Evolutionary conservation across 345 rosid species (phyloP), one percentile per base, ranked within the genome.

Genomic region (Iberis pinnata): DNA sequence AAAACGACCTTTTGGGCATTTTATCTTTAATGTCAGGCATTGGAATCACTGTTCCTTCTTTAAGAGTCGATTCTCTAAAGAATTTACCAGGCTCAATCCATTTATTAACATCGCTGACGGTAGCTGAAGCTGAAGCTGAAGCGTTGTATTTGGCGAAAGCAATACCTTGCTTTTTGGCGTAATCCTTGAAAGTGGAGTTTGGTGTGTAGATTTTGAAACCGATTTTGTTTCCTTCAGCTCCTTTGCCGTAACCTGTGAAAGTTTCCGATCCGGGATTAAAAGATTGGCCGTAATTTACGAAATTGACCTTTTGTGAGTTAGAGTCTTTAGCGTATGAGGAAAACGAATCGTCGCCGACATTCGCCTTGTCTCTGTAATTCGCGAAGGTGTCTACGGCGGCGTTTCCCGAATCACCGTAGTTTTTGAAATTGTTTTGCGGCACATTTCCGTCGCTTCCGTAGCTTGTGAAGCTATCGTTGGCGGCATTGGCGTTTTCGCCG

Each of bases 41-140:
- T 7, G 83, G 84, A 77, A 88, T 75, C 42, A 74, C 68, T 0
- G 68, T 73, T 10, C 96, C 94, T 60, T 65, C 65, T 59, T 76
- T 82, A 10, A 88, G 62, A 61, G 60, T 43, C 0, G 73, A 43
- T 56, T 88, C 89, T 0, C 94, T 62, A 27, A 88, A 88, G 72
- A 88, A 87, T 56, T 87, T 87, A n/a, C 96, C 96, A 43, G 89
- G 87, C 46, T 87, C 96, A 0, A 81, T 69, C 96, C 96, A 83
- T 39, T 58, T 74, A 65, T 79, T 86, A 11, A 76, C 82, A 63
- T 74, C 70, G 13, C 26, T 58, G 7, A n/a, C 12, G 17, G 52
- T 7, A 22, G 50, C 24, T 3, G 36, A 18, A 3, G 8, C 1
- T n/a, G n/a, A n/a, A 7, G 61, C n/a, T 6, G 58, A 56, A 0